Conservation (phyloP, 2,329 filamentous ascomycete genomes). For the Apiospora sp. region DNA sequence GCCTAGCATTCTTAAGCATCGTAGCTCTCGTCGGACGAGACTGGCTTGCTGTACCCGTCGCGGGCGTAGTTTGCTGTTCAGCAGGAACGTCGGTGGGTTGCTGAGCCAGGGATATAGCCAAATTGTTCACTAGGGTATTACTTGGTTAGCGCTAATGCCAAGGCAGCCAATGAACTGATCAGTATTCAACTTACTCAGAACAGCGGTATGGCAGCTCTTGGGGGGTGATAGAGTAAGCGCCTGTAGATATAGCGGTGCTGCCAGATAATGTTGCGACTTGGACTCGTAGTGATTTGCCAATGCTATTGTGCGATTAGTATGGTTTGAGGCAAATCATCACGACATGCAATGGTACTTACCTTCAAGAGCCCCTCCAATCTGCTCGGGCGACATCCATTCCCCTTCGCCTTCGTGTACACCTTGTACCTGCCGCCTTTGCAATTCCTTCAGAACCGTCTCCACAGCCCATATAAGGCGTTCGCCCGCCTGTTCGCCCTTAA, state of each 20-base stretch:
- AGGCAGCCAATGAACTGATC: neutral
- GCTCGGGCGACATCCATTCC: constrained; percentile 73
- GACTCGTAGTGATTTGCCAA: constrained; percentile 80
- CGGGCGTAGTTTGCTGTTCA: constrained; percentile 42
- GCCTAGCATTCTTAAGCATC: constrained; percentile 73
- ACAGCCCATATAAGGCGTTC: constrained; percentile 81
- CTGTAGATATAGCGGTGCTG: constrained; percentile 86
- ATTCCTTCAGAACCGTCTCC: constrained; percentile 79
- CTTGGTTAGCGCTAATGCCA: neutral
- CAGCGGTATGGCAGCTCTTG: constrained; percentile 76
- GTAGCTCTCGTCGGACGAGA: constrained; percentile 60
- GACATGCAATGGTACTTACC: constrained; percentile 50
- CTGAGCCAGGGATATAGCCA: constrained; percentile 77
- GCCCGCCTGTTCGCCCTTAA: constrained; percentile 77
- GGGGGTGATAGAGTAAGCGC: constrained; percentile 74
- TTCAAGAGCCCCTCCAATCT: constrained; percentile 79
- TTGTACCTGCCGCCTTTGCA: constrained; percentile 70
- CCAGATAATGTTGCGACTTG: constrained; percentile 78
- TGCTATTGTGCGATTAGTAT: constrained; percentile 62
- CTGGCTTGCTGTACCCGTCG: constrained; percentile 40
- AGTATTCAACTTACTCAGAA: constrained; percentile 68
- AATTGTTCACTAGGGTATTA: constrained; percentile 73
- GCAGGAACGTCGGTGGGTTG: constrained; percentile 56
- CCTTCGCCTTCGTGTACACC: constrained; percentile 76
- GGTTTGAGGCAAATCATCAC: neutral